A percentile compares a stretch with the other conserved stretches of the same genome.
Evolutionary conservation across 352 stramenopile species (phyloP).

Genomic region (Pythium myriotylum): DNA sequence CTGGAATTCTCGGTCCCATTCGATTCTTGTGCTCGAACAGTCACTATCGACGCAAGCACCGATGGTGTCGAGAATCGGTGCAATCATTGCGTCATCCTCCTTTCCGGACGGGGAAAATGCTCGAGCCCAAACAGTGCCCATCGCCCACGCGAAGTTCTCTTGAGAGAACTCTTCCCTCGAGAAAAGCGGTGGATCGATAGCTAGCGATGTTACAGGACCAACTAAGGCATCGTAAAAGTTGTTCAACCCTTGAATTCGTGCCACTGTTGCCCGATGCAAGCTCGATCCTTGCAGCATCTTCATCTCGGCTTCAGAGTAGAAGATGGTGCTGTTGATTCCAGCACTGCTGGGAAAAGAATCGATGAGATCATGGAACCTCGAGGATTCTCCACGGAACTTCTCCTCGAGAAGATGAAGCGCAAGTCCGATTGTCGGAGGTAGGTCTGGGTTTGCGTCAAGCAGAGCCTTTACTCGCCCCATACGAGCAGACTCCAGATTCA

Average conservation of each 20-base stretch:
- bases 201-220: constrained; percentile 27
- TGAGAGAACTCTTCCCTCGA: constrained; percentile 28
- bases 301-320: constrained; percentile 29
- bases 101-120: constrained; percentile 18
- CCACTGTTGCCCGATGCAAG: constrained; percentile 20
- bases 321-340: constrained; percentile 29
- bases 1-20: constrained; percentile 17
- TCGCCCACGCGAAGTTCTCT: constrained; percentile 34
- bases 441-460: constrained; percentile 30
- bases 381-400: constrained; percentile 22
- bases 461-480: constrained; percentile 25
- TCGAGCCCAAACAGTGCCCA: constrained; percentile 33
- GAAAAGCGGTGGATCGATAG: constrained; percentile 33
- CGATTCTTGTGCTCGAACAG: constrained; percentile 19
- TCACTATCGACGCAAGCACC: constrained; percentile 21
- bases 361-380: constrained; percentile 25
- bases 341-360: constrained; percentile 11
- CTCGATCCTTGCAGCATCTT: constrained; percentile 26
- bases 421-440: constrained; percentile 26
- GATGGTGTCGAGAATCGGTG: constrained; percentile 33
- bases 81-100: constrained; percentile 24
- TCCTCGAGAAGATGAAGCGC: constrained; percentile 34
- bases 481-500: constrained; percentile 26
- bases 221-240: constrained; percentile 31
- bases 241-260: constrained; percentile 18